Conservation (phyloP, 257 asterid genomes). For the Plantago elongata region DNA sequence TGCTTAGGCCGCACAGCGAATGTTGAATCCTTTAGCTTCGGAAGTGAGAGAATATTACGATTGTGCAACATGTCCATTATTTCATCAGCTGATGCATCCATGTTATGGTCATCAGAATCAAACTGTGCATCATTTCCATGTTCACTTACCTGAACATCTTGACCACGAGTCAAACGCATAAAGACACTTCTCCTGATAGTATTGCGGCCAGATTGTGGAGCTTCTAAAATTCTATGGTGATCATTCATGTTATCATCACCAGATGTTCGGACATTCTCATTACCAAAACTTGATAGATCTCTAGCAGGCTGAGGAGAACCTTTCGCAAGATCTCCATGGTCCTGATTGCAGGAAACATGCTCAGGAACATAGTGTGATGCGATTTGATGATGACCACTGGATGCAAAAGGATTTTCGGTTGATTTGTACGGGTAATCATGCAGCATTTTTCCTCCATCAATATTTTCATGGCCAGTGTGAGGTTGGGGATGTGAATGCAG, state of each 20-base stretch:
- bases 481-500: constrained; percentile 12
- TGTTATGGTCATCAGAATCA: constrained; percentile 21
- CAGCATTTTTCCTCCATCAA: constrained; percentile 19
- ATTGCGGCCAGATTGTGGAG: constrained; percentile 26
- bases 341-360: constrained; percentile 27
- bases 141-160: constrained; percentile 15
- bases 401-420: constrained; percentile 22
- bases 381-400: constrained; percentile 17
- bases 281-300: constrained; percentile 28
- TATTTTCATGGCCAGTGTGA: constrained; percentile 13
- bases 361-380: constrained; percentile 21
- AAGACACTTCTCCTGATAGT: constrained; percentile 56
- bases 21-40: constrained; percentile 25
- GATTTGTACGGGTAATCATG: constrained; percentile 23
- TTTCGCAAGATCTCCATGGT: constrained; percentile 15
- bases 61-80: constrained; percentile 48
- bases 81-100: constrained; percentile 60
- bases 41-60: constrained; percentile 24
- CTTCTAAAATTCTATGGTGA: constrained; percentile 25
- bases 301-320: constrained; percentile 25
- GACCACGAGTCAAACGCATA: constrained; percentile 42
- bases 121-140: constrained; percentile 20
- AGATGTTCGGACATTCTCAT: constrained; percentile 10
- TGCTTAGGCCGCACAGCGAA: constrained; percentile 21
- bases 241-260: constrained; percentile 20